Base-by-base conservation (phyloP, 2,329 filamentous ascomycete species). In the Huntiella bhutanensis region DNA sequence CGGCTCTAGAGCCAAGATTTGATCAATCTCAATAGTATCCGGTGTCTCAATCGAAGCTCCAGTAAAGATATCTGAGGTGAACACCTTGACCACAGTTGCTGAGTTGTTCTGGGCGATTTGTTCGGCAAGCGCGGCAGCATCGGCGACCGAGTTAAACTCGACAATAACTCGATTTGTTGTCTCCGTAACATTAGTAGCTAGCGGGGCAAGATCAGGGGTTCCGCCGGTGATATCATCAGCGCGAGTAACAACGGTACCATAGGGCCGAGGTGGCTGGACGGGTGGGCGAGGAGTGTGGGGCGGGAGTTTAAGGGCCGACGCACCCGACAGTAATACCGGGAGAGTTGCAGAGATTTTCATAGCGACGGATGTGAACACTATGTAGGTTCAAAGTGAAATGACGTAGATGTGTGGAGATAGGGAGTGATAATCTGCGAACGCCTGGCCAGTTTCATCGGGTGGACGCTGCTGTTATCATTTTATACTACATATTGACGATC, bases 11-110 rank as follows among this genome's bases (percentile, higher is more conserved):
- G 52, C 46, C 10, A 52, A 53, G 4, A 64, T 51, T 4, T 54
- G 55, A 37, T 64, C 61, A 32, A 55, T 47, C 44, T 60, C 60
- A 22, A 61, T 54, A 3, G 51, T 50, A 13, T 55, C 53, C 22
- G 7, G 22, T 2, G 55, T 56, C 46, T 62, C 56, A n/a, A 64
- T 41, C 12, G 56, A 55, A 28, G 61, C 53, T 3, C 61, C 62
- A 6, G 52, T 55, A 39, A 64, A 64, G 36, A 63, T 50, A 42
- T 61, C 58, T 35, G 55, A 54, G 22, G 36, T 42, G 17, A 48
- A 41, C 2, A 28, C 19, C 19, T 19, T 17, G 15, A 41, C 13
- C 8, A 41, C 19, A 16, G 13, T 15, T 8, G 13, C 38, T 4
- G 13, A 15, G 19, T n/a, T 13, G 5, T 22, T 15, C 5, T 17